These are phyloP conservation scores for Clitopilus hobsonii DNA, from an alignment of 768 basidiomycete species.

Conservation along the genomic window DNA sequence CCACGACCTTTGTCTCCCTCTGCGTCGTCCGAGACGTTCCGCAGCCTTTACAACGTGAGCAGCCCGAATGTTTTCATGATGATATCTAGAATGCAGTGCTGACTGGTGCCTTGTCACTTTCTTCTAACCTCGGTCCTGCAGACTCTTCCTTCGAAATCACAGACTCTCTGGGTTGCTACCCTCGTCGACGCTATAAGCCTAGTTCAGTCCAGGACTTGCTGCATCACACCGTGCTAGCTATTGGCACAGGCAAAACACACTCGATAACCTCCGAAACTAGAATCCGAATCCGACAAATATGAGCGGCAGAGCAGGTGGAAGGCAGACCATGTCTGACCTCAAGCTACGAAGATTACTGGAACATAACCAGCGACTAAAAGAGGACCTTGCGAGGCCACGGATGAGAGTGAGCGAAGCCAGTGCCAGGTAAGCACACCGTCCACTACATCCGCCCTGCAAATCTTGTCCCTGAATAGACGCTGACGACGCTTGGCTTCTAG, in stretches of 20 bases:
- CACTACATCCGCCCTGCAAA: conserved; percentile 1
- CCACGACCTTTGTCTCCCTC: not conserved
- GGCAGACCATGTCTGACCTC: conserved; percentile 95
- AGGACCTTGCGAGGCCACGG: conserved; percentile 86
- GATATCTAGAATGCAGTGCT: not conserved
- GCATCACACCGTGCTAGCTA: not conserved
- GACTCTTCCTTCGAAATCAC: not conserved
- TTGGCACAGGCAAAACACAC: conserved; percentile 6
- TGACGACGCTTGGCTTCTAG: conserved; percentile 34
- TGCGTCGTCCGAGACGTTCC: not conserved
- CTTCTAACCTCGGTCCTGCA: not conserved
- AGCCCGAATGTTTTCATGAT: not conserved
- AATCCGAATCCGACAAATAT: conserved; percentile 26
- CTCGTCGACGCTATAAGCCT: not conserved
- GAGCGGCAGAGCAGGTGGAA: conserved; percentile 57
- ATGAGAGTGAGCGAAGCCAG: conserved; percentile 91
- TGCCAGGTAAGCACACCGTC: conserved; percentile 56
- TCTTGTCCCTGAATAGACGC: conserved; percentile 7
- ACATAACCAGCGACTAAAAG: conserved; percentile 88
- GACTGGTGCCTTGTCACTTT: not conserved
- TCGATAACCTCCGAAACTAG: not conserved
- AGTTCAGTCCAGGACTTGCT: not conserved
- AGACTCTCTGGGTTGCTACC: not conserved
- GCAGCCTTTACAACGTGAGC: not conserved
- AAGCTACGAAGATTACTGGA: conserved; percentile 92